phyloP scores from a whole-genome alignment of 345 rosid species.

The Noccaea bulbosa region DNA sequence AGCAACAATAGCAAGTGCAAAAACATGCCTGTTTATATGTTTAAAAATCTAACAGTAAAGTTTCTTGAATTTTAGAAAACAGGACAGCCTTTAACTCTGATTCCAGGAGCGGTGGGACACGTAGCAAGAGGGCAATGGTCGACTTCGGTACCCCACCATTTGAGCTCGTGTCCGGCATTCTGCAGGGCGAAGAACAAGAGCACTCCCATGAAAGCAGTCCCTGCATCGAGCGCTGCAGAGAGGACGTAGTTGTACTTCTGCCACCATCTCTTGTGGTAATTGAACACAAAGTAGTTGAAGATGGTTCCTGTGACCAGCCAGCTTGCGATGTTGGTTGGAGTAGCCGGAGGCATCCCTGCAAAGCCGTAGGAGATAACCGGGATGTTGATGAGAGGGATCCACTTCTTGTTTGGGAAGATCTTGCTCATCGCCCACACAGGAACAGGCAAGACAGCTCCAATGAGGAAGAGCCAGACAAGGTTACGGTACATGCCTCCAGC shows the following conservation, averaged over 20 bases:
- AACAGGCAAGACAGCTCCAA: constrained; percentile 92
- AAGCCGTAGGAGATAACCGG: constrained; percentile 96
- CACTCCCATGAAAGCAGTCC: constrained; percentile 99
- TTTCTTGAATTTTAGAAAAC: constrained; percentile 44
- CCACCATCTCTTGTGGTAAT: constrained; percentile 95
- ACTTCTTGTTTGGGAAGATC: constrained; percentile 85
- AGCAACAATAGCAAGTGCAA: constrained; percentile 10
- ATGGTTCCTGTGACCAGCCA: constrained; percentile 91
- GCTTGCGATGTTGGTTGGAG: constrained; percentile 98
- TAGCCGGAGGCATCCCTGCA: constrained; percentile 99
- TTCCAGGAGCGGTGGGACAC: constrained; percentile 92
- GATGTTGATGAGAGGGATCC: constrained; percentile 94
- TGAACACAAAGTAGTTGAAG: constrained; percentile 94
- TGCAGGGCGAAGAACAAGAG: constrained; percentile 88
- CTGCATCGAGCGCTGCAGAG: constrained; percentile 97
- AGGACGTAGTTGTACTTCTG: constrained; percentile 94
- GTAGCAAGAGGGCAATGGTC: constrained; percentile 95
- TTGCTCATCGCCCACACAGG: constrained; percentile 90
- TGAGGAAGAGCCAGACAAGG: constrained; percentile 91
- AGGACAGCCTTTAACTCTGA: constrained; percentile 64
- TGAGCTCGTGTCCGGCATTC: constrained; percentile 57
- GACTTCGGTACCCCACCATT: constrained; percentile 91
- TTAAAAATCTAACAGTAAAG: constrained; percentile 28
- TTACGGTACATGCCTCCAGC: constrained; percentile 91
- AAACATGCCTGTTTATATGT: constrained; percentile 30